Conservation (phyloP, 176 grass and related monocot genomes). For the Oryza rufipogon region DNA sequence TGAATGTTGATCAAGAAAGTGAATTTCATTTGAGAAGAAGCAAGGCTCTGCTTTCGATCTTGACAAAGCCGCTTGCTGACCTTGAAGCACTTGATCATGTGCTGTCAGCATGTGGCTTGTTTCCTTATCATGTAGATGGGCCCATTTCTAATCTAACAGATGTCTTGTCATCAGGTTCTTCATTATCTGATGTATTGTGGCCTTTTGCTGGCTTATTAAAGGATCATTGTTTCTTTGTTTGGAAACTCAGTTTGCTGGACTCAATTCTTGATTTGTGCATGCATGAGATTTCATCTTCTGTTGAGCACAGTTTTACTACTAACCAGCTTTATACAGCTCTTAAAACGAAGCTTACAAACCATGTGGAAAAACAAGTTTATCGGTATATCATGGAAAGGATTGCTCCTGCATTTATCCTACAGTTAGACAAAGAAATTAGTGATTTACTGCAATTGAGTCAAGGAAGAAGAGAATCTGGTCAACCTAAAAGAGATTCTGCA, state of each 20-base stretch:
- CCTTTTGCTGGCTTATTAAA: slow-evolving; percentile 67
- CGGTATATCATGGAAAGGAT: slow-evolving; percentile 72
- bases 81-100: slow-evolving; percentile 75
- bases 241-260: slow-evolving; percentile 83
- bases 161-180: slow-evolving; percentile 53
- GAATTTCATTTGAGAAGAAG: slow-evolving; percentile 64
- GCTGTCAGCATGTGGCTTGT: slow-evolving; percentile 46
- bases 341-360: slow-evolving; percentile 76
- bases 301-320: slow-evolving; percentile 71
- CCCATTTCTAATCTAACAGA: slow-evolving; percentile 53
- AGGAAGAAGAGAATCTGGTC: slow-evolving; percentile 62
- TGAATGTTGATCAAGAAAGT: slow-evolving; percentile 67
- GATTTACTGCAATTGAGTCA: slow-evolving; percentile 58
- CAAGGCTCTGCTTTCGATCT: slow-evolving; percentile 67
- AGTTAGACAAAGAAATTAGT: slow-evolving; percentile 74
- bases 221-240: slow-evolving; percentile 82
- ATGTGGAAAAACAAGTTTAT: slow-evolving; percentile 73
- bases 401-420: slow-evolving; percentile 56
- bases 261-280: slow-evolving; percentile 86
- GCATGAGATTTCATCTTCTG: slow-evolving; percentile 87
- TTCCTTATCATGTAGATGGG: slow-evolving; percentile 51
- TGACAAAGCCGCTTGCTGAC: slow-evolving; percentile 74
- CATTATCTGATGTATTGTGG: slow-evolving; percentile 75
- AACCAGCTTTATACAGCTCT: slow-evolving; percentile 78
- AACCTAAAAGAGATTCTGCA: slow-evolving; percentile 54